A percentile compares a stretch with the other conserved stretches of the same genome.
Evolutionary conservation across 2,329 filamentous ascomycete genomes (phyloP).

Genomic region (Chalara sp.): DNA sequence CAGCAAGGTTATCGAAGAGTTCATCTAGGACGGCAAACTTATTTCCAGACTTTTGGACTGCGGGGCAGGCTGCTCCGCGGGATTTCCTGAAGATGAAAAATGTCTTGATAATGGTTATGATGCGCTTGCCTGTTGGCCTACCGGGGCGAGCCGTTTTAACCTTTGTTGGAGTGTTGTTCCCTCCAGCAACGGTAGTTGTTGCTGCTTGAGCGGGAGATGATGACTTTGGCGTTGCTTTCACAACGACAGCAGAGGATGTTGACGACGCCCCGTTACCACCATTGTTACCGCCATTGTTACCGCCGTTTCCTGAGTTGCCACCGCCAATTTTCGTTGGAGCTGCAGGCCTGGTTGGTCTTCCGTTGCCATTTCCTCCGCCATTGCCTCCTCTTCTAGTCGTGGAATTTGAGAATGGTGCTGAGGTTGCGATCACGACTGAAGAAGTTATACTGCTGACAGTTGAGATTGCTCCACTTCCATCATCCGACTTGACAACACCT

Average conservation of each 20-base stretch:
- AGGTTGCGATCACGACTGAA: neutral
- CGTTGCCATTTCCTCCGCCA: conserved; percentile 1
- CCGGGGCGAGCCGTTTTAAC: neutral
- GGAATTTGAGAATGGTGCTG: neutral
- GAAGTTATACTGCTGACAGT: neutral
- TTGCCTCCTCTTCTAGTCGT: conserved; percentile 7
- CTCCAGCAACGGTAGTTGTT: neutral
- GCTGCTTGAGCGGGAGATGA: neutral
- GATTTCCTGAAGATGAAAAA: conserved; percentile 19
- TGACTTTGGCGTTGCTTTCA: neutral
- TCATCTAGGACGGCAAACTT: conserved; percentile 15
- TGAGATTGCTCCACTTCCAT: too few species aligned
- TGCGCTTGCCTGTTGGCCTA: conserved; percentile 2
- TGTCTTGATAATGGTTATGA: conserved; percentile 18
- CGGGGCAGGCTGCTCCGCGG: conserved; percentile 16
- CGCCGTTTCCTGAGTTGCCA: neutral
- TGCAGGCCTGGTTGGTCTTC: neutral
- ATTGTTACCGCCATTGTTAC: neutral
- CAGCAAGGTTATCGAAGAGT: conserved; percentile 15
- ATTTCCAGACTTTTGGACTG: conserved; percentile 13
- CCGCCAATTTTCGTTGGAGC: neutral
- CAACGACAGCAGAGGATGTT: neutral
- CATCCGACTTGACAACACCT: too few species aligned
- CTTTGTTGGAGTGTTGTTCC: neutral
- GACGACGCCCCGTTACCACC: neutral